phyloP scores from a whole-genome alignment of 2,329 filamentous ascomycete genomes.

The Aspergillus glaucus region DNA sequence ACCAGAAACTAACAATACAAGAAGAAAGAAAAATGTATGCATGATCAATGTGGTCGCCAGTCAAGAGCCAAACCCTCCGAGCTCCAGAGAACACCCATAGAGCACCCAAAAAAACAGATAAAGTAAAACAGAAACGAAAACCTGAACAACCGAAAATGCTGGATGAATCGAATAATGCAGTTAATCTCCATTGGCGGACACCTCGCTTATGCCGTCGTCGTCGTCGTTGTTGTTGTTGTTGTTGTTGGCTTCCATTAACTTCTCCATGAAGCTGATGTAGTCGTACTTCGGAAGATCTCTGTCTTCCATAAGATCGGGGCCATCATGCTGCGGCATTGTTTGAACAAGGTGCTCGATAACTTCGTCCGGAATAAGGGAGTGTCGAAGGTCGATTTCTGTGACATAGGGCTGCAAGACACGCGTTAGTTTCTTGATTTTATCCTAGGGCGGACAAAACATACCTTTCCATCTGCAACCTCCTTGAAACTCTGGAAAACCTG shows the following conservation, averaged over 20 bases:
- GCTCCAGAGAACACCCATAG: constrained; percentile 20
- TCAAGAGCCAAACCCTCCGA: constrained; percentile 10
- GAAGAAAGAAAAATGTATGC: constrained; percentile 22
- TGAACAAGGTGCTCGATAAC: constrained; percentile 88
- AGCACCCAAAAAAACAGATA: constrained; percentile 10
- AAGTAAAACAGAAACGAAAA: constrained; percentile 12
- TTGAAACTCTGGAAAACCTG: constrained; percentile 97
- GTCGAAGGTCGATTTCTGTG: constrained; percentile 91
- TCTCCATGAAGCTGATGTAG: constrained; percentile 96
- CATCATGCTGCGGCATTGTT: constrained; percentile 77
- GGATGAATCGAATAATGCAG: constrained; percentile 9
- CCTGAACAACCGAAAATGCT: constrained; percentile 14
- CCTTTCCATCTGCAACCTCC: constrained; percentile 94
- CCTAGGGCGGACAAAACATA: constrained; percentile 24
- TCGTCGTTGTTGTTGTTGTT: neutral
- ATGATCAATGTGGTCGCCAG: constrained; percentile 16
- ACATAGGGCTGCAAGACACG: constrained; percentile 65
- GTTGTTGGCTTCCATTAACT: constrained; percentile 53
- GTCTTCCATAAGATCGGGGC: constrained; percentile 80
- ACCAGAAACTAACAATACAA: constrained; percentile 10
- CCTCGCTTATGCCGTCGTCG: constrained; percentile 16
- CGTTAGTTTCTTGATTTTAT: constrained; percentile 3
- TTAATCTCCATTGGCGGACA: constrained; percentile 16
- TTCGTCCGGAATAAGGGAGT: constrained; percentile 92
- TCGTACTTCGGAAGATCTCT: constrained; percentile 82